Evolutionary conservation across 192 early-diverging fungal species (phyloP).

Genomic region (Mycoemilia scoparia): DNA sequence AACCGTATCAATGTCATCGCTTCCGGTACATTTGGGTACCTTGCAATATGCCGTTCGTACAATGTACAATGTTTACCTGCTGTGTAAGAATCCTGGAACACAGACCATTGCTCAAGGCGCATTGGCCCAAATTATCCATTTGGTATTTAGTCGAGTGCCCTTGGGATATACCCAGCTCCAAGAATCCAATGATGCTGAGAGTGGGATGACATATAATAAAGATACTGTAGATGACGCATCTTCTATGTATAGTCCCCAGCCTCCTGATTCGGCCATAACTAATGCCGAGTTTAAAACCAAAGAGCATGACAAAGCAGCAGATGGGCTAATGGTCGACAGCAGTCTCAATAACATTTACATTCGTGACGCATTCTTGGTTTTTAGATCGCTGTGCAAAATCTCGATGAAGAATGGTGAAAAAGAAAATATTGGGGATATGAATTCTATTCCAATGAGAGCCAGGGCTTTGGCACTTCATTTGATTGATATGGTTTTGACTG

Average conservation of each 20-base stretch:
- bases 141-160: conserved; percentile 54
- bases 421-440: conserved; percentile 48
- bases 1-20: conserved; percentile 48
- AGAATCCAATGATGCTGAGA: background rate
- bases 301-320: background rate
- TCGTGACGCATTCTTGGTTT: conserved; percentile 64
- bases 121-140: conserved; percentile 73
- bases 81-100: conserved; percentile 46
- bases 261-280: conserved; percentile 1
- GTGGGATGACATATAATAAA: too few relatives aligned
- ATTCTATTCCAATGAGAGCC: conserved; percentile 64
- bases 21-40: conserved; percentile 50
- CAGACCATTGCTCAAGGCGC: conserved; percentile 80
- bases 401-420: conserved; percentile 65
- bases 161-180: too few relatives aligned
- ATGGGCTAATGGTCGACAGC: background rate
- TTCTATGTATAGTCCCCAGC: background rate
- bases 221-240: background rate
- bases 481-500: conserved; percentile 50
- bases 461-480: conserved; percentile 70
- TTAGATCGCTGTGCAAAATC: conserved; percentile 75
- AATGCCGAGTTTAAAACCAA: conserved; percentile 1
- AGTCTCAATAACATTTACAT: conserved; percentile 14
- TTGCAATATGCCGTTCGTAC: conserved; percentile 68
- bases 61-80: conserved; percentile 72